A percentile compares a stretch with the other conserved stretches of the same genome.
phyloP scores from a whole-genome alignment of 2,329 filamentous ascomycete genomes.

The Ilyonectria robusta region DNA sequence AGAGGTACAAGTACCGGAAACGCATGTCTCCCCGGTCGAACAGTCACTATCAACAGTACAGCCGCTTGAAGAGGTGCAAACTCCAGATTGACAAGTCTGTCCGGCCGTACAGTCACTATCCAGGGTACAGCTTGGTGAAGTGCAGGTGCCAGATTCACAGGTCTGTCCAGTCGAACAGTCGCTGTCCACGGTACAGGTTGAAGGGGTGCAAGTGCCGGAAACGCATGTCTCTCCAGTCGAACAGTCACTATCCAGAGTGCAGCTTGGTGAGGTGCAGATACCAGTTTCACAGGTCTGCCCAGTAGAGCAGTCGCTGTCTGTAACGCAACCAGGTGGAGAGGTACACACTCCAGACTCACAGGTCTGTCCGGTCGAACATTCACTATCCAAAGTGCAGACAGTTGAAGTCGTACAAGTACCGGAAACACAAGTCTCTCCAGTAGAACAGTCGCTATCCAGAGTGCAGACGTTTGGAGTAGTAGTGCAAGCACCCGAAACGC shows the following conservation, averaged over 20 bases:
- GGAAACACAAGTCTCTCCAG: background rate
- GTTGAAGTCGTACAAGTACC: background rate
- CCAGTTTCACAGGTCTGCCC: slow-evolving; percentile 9
- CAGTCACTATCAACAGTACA: background rate
- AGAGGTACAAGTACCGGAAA: background rate
- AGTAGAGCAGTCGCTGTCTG: background rate
- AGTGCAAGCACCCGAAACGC: background rate
- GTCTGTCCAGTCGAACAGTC: background rate
- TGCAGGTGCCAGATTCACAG: slow-evolving; percentile 3
- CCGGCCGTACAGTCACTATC: background rate
- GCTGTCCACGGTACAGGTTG: too few species aligned
- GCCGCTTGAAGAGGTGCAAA: background rate
- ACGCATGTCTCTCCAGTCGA: too few species aligned
- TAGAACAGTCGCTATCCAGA: background rate
- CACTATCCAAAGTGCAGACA: background rate
- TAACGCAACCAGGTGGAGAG: background rate
- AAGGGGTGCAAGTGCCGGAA: too few species aligned
- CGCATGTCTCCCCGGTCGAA: background rate
- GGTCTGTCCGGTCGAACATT: background rate
- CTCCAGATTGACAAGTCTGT: background rate
- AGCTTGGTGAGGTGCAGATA: background rate
- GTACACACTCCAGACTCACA: slow-evolving; percentile 2
- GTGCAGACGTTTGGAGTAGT: background rate
- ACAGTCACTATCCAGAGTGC: background rate
- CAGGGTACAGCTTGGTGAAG: background rate